Conservation (phyloP, 148 eudicot genomes). For the Rhododendron molle region DNA sequence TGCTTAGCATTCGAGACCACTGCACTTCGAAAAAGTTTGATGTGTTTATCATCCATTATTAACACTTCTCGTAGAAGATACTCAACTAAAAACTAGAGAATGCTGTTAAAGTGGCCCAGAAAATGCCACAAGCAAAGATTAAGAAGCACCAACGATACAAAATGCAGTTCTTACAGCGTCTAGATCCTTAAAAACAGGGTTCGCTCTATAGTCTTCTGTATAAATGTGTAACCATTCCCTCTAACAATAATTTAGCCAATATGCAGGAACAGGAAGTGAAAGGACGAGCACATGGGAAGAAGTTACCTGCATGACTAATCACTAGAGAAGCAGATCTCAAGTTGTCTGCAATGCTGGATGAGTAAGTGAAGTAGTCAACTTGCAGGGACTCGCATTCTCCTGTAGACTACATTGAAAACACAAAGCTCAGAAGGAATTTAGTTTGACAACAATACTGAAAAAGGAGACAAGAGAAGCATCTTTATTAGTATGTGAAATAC, state of each 20-base stretch:
- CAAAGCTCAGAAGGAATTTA: neutral
- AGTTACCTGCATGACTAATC: neutral
- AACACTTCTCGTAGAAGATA: neutral
- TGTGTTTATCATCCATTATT: neutral
- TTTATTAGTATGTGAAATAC: neutral
- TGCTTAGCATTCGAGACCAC: neutral
- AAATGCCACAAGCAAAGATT: neutral
- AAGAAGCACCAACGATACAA: neutral
- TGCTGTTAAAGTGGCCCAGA: neutral
- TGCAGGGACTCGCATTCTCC: neutral
- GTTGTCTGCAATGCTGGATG: neutral
- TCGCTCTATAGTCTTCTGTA: neutral
- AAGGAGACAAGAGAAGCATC: neutral
- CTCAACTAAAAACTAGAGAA: neutral
- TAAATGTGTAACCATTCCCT: neutral
- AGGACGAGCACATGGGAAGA: neutral
- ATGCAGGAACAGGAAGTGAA: neutral
- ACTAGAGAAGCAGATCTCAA: neutral
- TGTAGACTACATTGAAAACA: neutral
- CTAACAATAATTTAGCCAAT: neutral
- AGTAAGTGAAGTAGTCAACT: neutral
- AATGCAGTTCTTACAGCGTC: neutral
- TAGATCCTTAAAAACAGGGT: neutral
- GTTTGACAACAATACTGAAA: neutral
- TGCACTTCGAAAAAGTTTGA: neutral